Base-by-base conservation (phyloP, 2,329 filamentous ascomycete genomes). In the Colletotrichum gigasporum region DNA sequence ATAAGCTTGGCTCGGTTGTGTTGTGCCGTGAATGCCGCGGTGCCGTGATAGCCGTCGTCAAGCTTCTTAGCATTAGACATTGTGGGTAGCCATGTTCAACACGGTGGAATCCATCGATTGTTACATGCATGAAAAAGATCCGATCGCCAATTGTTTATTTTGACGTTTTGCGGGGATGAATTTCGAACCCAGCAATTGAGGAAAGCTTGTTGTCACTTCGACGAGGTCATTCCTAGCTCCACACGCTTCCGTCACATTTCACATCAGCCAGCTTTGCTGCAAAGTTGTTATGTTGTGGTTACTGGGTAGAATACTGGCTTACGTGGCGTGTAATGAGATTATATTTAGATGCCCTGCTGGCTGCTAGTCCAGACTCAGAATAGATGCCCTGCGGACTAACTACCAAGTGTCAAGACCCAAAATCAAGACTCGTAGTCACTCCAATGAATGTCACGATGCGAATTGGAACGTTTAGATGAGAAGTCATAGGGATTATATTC, bases 401-500 rank as follows among this genome's bases (percentile, higher is more conserved):
- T n/a, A n/a, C n/a, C n/a, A n/a, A n/a, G n/a, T n/a, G n/a, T n/a
- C n/a, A n/a, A n/a, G n/a, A n/a, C n/a, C n/a, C n/a, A n/a, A n/a
- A n/a, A n/a, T n/a, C n/a, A n/a, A n/a, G n/a, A n/a, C n/a, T n/a
- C n/a, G n/a, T n/a, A n/a, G n/a, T n/a, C n/a, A n/a, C n/a, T n/a
- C n/a, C n/a, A n/a, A n/a, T n/a, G n/a, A n/a, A n/a, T n/a, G n/a
- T n/a, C n/a, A n/a, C n/a, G n/a, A n/a, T n/a, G n/a, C n/a, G n/a
- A n/a, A n/a, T n/a, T n/a, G n/a, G n/a, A n/a, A n/a, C n/a, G n/a
- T n/a, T n/a, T n/a, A 42, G 11, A n/a, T n/a, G 12, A 9, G 14
- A 53, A 61, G 41, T 61, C 56, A 64, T 54, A 41, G 54, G 56
- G 48, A 50, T 61, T 64, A 48, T 64, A 64, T 60, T 64, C 28